Conservation (phyloP, 805 yeast genomes). For the Lachancea nothofagi region DNA sequence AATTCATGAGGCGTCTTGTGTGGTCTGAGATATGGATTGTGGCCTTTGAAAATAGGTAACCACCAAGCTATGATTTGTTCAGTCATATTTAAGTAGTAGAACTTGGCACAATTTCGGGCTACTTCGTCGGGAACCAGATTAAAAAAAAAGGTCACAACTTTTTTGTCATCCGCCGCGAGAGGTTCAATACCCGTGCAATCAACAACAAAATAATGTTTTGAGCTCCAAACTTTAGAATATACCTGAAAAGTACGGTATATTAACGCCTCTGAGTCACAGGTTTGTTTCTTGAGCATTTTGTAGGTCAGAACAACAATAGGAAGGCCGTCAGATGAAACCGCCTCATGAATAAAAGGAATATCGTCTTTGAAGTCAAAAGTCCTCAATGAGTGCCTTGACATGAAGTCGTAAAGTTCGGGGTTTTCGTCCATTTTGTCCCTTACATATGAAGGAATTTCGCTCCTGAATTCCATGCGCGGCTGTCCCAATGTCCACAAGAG, state of each 20-base stretch:
- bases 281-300: slow-evolving; percentile 33
- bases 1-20: slow-evolving; percentile 35
- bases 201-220: slow-evolving; percentile 52
- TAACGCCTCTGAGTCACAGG: slow-evolving; percentile 43
- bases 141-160: slow-evolving; percentile 20
- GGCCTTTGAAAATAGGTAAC: slow-evolving; percentile 21
- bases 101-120: slow-evolving; percentile 45
- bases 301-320: slow-evolving; percentile 59
- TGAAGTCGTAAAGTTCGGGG: slow-evolving; percentile 59
- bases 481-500: slow-evolving; percentile 49
- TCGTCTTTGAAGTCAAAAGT: slow-evolving; percentile 44
- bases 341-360: slow-evolving; percentile 49
- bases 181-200: slow-evolving; percentile 63
- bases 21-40: slow-evolving; percentile 24
- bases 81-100: slow-evolving; percentile 44
- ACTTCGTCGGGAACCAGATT: slow-evolving; percentile 48
- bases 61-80: slow-evolving; percentile 25
- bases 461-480: slow-evolving; percentile 50
- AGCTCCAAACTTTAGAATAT: slow-evolving; percentile 66
- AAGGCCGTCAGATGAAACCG: slow-evolving; percentile 65
- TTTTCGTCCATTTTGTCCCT: slow-evolving; percentile 45
- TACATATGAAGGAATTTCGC: slow-evolving; percentile 50
- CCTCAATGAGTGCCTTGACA: slow-evolving; percentile 58
- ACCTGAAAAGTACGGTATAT: slow-evolving; percentile 58
- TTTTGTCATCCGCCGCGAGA: slow-evolving; percentile 18